phyloP scores from a whole-genome alignment of 2,329 filamentous ascomycete genomes.

The Botrytis hyacinthi region DNA sequence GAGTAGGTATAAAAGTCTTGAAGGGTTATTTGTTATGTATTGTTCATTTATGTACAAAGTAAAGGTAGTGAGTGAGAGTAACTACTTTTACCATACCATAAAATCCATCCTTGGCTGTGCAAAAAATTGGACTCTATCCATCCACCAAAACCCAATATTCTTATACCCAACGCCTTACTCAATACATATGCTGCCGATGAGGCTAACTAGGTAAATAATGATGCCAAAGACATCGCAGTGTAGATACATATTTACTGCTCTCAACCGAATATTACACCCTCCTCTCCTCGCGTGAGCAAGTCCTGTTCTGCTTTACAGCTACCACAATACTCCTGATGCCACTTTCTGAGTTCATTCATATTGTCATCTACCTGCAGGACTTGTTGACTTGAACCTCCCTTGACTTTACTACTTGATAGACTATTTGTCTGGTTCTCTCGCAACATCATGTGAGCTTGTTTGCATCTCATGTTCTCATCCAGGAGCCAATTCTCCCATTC shows the following conservation, averaged over 20 bases:
- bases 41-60: background rate
- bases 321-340: constrained; percentile 61
- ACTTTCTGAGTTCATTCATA: constrained; percentile 49
- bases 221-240: background rate
- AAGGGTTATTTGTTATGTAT: background rate
- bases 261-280: constrained; percentile 32
- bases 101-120: background rate
- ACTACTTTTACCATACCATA: background rate
- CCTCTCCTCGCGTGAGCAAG: constrained; percentile 28
- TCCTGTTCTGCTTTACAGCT: constrained; percentile 50
- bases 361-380: constrained; percentile 37
- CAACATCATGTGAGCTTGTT: constrained; percentile 54
- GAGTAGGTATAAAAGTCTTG: background rate
- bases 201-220: background rate
- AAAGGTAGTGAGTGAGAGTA: background rate
- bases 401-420: constrained; percentile 34
- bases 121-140: background rate
- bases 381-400: constrained; percentile 26
- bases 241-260: constrained; percentile 11
- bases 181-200: background rate
- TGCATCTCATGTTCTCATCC: constrained; percentile 75
- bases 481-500: constrained; percentile 94
- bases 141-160: background rate
- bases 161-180: constrained; percentile 22
- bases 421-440: constrained; percentile 34